Base-by-base conservation (phyloP, 768 basidiomycete genomes). In the Termitomyces sp. region DNA sequence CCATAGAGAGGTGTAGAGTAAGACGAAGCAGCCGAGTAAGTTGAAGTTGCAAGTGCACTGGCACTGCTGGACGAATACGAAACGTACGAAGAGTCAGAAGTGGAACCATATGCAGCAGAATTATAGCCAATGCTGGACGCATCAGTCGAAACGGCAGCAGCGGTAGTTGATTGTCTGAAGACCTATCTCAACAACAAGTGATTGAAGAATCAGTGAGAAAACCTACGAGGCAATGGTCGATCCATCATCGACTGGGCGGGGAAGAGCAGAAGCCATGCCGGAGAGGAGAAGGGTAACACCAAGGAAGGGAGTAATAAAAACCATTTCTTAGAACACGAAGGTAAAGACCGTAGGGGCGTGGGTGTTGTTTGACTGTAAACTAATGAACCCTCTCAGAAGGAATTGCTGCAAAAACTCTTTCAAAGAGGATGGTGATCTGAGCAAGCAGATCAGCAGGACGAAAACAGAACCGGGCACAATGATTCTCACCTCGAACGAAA, bases 351-450 rank as follows among this genome's bases (percentile, higher is more conserved):
- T 80, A 66, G 73, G 78, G 72, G 76, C 74, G 26, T 74, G 64
- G 68, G 55, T 67, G 73, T 73, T 67, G 74, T 73, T 71, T 69
- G 71, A 73, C 73, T 53, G 69, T 70, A 73, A 73, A 69, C 70
- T 75, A 70, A 70, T 26, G 66, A 69, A 74, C 75, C 82, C 85
- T 84, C 82, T 80, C 83, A 73, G 83, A 80, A 83, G 85, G 80
- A 76, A 66, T 74, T 74, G 72, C 70, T 75, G 72, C 20, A 74
- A 68, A 67, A 68, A 74, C 81, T 85, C 86, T 88, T 72, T 85
- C 86, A 81, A 88, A 87, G 85, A 85, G 81, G 76, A 75, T 56
- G 24, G 65, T 79, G 79, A 82, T 83, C 83, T 84, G 68, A 22
- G 31, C 55, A 45, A 54, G 24, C 39, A 24, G 20, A 47, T 60